Evolutionary conservation across 2,329 filamentous ascomycete genomes (phyloP).

Genomic region (Aspergillus thermomutatus): DNA sequence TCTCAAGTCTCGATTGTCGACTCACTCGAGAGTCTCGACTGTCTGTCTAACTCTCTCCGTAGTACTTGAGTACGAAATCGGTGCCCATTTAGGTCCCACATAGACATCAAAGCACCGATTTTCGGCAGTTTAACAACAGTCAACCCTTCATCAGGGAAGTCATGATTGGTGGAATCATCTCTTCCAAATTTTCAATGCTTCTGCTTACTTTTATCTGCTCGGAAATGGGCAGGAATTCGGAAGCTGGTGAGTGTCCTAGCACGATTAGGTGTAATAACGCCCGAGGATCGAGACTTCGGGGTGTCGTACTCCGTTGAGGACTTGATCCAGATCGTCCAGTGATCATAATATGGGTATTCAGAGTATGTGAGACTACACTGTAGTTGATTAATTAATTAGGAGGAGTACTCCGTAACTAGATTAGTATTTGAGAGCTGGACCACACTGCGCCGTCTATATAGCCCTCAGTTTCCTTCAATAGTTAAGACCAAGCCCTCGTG

Average conservation of each 20-base stretch:
- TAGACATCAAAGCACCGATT: slow-evolving; percentile 4
- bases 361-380: neutral
- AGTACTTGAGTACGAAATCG: neutral
- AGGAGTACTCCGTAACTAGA: neutral
- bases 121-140: slow-evolving; percentile 4
- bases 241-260: neutral
- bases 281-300: neutral
- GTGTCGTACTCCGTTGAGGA: neutral
- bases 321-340: neutral
- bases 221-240: neutral
- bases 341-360: neutral
- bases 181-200: neutral
- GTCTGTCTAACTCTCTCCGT: neutral
- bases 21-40: neutral
- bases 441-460: neutral
- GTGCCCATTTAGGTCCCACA: neutral
- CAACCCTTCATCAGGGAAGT: neutral
- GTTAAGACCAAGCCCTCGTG: neutral
- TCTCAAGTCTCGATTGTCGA: neutral
- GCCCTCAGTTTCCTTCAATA: neutral
- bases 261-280: neutral
- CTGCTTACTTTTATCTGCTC: neutral
- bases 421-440: neutral
- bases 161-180: neutral
- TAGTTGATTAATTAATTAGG: too few relatives aligned